Conservation (phyloP, 148 eudicot genomes). For the Vaccinium macrocarpon region DNA sequence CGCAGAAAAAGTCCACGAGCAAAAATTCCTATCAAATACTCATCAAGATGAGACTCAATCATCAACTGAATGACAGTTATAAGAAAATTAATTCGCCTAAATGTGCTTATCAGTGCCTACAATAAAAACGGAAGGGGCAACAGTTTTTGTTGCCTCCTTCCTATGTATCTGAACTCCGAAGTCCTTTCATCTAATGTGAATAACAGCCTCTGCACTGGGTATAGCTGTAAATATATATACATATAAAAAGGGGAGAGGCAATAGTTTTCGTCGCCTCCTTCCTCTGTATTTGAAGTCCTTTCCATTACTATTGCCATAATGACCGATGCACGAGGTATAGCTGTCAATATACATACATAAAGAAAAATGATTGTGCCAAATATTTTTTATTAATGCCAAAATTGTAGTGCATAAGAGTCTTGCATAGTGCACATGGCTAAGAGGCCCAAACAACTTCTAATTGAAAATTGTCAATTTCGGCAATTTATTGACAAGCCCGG, state of each 20-base stretch:
- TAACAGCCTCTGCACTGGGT: neutral
- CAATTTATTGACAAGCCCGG: too few relatives aligned
- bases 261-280: neutral
- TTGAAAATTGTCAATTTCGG: too few relatives aligned
- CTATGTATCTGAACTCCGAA: neutral
- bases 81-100: neutral
- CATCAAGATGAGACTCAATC: neutral
- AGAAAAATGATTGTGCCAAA: neutral
- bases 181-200: neutral
- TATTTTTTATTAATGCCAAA: too few relatives aligned
- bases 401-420: too few relatives aligned
- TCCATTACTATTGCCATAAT: neutral
- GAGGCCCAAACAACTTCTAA: too few relatives aligned
- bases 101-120: neutral
- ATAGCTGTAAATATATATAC: neutral
- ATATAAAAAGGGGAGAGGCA: neutral
- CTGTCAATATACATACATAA: neutral
- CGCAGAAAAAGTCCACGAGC: neutral
- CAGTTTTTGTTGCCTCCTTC: neutral
- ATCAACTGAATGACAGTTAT: constrained; percentile 1
- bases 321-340: neutral
- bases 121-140: neutral
- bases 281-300: neutral
- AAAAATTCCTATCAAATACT: neutral
- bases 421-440: constrained; percentile 24